Base-by-base conservation (phyloP, 1,284 basidiomycete genomes). In the Tylopilus orsonianus region DNA sequence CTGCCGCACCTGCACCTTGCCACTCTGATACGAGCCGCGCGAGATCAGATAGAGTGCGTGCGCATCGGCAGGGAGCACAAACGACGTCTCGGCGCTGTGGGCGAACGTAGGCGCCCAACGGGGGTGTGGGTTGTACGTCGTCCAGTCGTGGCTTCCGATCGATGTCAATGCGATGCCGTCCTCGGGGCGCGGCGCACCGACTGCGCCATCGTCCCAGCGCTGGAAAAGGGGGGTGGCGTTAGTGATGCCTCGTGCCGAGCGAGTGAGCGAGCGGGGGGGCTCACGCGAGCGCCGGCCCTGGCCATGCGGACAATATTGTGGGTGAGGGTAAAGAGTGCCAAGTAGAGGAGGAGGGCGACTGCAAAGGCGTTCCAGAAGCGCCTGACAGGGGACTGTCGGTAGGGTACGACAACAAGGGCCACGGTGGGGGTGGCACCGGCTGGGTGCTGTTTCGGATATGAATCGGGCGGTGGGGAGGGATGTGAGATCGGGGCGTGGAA, bases 21-120 rank as follows among this genome's bases (percentile, higher is more conserved):
- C 74, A 1, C 34, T 13, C 5, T 66, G 61, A 10, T 54, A 51
- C 1, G 55, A 50, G 0, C 74, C 74, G 5, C 68, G 61, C 4
- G 74, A 55, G 40, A 75, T 29, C 39, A 77, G 51, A 33, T 69
- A 70, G 12, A 75, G 45, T 1, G 55, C 46, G 0, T 71, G 59
- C 0, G 71, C 60, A 1, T 57, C 47, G 16, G 68, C 41, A n/a
- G 73, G 70, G 3, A 75, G 61, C 7, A 58, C 48, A 34, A 77
- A 71, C 0, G 52, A 52, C 4, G 62, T 52, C 13, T 66, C 46
- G 4, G 62, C 61, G n/a, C 58, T 24, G 5, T 34, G 9, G 13
- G 52, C 6, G 14, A 46, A 65, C 9, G 18, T 13, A 3, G 52
- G 45, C 1, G 52, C 52, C 65, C 65, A 67, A 12, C 9, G 22